A percentile compares a stretch with the other conserved stretches of the same genome.
phyloP scores from a whole-genome alignment of 495 filamentous ascomycete species.

The Lepidopterella palustris region DNA sequence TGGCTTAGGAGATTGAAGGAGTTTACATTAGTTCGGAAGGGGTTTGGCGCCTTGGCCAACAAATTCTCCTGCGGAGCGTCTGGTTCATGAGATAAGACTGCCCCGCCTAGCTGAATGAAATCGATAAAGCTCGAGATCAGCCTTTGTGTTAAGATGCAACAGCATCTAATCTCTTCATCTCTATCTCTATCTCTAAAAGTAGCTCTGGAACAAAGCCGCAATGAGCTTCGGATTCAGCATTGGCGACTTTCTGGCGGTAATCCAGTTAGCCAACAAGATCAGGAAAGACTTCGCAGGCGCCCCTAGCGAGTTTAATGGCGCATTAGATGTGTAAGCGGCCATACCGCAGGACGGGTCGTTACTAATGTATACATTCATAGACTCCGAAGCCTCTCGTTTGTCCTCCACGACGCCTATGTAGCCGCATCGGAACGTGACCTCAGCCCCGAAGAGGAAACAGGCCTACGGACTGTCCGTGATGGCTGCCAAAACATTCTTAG shows the following conservation, averaged over 20 bases:
- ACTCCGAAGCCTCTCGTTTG: conserved; percentile 25
- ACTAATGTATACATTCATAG: not conserved
- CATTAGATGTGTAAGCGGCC: not conserved
- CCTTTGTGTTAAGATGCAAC: not conserved
- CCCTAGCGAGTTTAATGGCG: not conserved
- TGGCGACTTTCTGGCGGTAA: conserved; percentile 4
- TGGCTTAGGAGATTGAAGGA: no score
- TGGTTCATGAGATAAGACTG: no score
- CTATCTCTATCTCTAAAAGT: not conserved
- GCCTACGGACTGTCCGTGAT: not conserved
- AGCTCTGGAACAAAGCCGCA: not conserved
- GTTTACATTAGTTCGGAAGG: no score
- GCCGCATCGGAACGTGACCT: not conserved
- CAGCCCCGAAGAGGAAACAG: not conserved
- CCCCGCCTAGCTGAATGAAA: no score
- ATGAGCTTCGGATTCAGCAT: conserved; percentile 11
- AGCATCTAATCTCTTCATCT: not conserved
- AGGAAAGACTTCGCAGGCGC: conserved; percentile 7
- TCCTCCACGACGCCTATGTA: conserved; percentile 26
- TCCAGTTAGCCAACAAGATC: conserved; percentile 2
- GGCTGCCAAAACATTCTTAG: not conserved
- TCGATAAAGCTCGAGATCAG: not conserved
- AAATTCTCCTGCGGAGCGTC: no score
- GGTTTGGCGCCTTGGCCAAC: no score
- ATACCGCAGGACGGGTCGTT: not conserved